These are phyloP conservation scores for Cladophialophora exuberans DNA, from an alignment of 2,329 filamentous ascomycete genomes.

Conservation along the genomic window DNA sequence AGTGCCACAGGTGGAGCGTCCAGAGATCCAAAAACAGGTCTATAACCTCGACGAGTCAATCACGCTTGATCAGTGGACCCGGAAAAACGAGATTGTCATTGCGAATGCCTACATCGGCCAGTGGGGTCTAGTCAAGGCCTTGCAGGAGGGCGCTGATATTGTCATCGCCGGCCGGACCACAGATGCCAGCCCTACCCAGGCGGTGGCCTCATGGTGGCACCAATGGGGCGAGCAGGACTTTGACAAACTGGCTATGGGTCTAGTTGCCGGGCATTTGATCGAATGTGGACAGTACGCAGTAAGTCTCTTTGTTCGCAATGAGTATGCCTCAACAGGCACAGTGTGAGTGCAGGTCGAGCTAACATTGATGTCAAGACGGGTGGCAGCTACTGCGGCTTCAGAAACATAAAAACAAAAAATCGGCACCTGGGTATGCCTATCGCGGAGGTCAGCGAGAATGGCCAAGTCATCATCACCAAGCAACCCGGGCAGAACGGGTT, in stretches of 20 bases:
- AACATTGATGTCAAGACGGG: too few species aligned
- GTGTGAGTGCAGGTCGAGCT: too few species aligned
- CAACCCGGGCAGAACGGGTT: slow-evolving; percentile 46
- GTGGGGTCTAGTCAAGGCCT: slow-evolving; percentile 41
- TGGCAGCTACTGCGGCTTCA: slow-evolving; percentile 35
- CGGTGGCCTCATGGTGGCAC: slow-evolving; percentile 31
- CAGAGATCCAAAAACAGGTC: too few species aligned
- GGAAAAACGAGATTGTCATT: neutral
- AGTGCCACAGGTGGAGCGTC: too few species aligned
- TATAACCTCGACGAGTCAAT: too few species aligned
- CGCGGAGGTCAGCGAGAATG: slow-evolving; percentile 51
- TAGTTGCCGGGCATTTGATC: slow-evolving; percentile 41
- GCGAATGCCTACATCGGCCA: slow-evolving; percentile 54
- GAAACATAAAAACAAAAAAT: slow-evolving; percentile 38
- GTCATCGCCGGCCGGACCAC: slow-evolving; percentile 39
- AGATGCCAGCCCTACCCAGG: slow-evolving; percentile 35
- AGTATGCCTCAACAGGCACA: too few species aligned
- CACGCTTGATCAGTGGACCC: too few species aligned
- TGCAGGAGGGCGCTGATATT: slow-evolving; percentile 37
- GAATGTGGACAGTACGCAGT: slow-evolving; percentile 35
- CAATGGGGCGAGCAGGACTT: slow-evolving; percentile 24
- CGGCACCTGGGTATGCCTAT: slow-evolving; percentile 50
- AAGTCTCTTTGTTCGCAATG: too few species aligned
- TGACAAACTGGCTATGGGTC: slow-evolving; percentile 27
- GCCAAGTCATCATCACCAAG: slow-evolving; percentile 52